These are phyloP conservation scores for Ceratobasidium sp. DNA, from an alignment of 1,284 basidiomycete genomes.

Conservation along the genomic window DNA sequence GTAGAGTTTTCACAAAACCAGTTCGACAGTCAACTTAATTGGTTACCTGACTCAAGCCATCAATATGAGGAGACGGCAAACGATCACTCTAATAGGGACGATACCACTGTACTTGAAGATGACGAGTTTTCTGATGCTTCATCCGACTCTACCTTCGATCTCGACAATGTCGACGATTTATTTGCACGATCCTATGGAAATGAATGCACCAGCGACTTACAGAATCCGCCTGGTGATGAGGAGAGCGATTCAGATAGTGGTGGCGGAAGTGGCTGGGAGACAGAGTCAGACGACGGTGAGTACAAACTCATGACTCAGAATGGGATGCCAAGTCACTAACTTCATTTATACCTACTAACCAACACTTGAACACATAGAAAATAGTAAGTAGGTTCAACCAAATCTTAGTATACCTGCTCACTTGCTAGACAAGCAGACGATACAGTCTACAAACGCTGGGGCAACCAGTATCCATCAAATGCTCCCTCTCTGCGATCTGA, in stretches of 20 bases:
- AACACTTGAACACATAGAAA: too few species aligned
- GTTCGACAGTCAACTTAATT: neutral
- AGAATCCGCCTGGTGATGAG: neutral
- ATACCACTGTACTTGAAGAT: neutral
- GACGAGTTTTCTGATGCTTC: neutral
- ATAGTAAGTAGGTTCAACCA: too few species aligned
- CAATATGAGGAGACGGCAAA: neutral
- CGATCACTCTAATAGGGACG: neutral
- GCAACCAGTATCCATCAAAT: neutral
- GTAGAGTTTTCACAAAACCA: too few species aligned
- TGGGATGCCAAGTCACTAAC: too few species aligned
- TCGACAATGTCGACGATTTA: neutral
- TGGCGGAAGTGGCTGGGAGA: neutral
- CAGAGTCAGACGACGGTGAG: constrained; percentile 3
- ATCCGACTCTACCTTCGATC: neutral
- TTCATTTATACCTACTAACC: too few species aligned
- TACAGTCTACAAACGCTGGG: too few species aligned
- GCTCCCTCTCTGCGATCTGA: neutral
- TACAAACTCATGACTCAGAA: neutral
- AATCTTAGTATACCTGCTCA: too few species aligned
- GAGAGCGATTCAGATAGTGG: neutral
- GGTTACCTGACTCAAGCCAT: neutral
- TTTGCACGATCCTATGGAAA: neutral
- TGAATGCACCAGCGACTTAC: neutral
- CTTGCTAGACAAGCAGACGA: too few species aligned